Percentiles rank a stretch among this genome's conserved stretches.
Conservation (phyloP, 148 eudicot genomes). For the Oxyria digyna region DNA sequence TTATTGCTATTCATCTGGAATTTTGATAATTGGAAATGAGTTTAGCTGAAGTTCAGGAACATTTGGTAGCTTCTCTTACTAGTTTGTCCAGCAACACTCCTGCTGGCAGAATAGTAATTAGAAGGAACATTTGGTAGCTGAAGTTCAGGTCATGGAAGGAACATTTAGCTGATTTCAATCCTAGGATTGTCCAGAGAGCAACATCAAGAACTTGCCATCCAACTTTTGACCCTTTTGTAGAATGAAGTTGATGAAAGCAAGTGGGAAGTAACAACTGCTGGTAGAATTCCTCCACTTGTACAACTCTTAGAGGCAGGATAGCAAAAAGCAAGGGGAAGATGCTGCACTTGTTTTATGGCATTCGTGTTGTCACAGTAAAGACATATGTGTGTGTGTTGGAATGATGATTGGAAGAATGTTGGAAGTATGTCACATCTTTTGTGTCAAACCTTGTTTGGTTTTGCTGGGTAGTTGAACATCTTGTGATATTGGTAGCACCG, state of each 20-base stretch:
- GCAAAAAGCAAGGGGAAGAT: conserved; percentile 58
- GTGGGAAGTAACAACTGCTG: conserved; percentile 90
- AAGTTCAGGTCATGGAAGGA: too few relatives aligned
- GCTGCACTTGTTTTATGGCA: conserved; percentile 53
- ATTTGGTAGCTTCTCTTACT: conserved; percentile 47
- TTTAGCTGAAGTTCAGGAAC: conserved; percentile 62
- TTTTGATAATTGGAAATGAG: too few relatives aligned
- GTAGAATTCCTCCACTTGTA: conserved; percentile 82
- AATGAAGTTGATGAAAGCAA: conserved; percentile 78
- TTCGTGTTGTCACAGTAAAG: conserved; percentile 72
- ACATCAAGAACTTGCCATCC: conserved; percentile 73
- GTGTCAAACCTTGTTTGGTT: too few relatives aligned
- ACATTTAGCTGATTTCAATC: conserved; percentile 49
- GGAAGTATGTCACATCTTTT: too few relatives aligned
- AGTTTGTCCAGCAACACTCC: conserved; percentile 40
- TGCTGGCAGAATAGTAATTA: conserved; percentile 67
- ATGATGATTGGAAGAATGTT: too few relatives aligned
- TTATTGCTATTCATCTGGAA: background rate
- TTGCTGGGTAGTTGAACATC: too few relatives aligned
- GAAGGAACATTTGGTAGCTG: too few relatives aligned
- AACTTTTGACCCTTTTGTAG: conserved; percentile 44
- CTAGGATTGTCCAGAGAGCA: conserved; percentile 70
- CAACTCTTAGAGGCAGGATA: conserved; percentile 68
- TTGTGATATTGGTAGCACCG: too few relatives aligned
- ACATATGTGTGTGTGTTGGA: conserved; percentile 70